Evolutionary conservation across 106 monocot species (phyloP).

Genomic region (Cymbidium sinense): DNA sequence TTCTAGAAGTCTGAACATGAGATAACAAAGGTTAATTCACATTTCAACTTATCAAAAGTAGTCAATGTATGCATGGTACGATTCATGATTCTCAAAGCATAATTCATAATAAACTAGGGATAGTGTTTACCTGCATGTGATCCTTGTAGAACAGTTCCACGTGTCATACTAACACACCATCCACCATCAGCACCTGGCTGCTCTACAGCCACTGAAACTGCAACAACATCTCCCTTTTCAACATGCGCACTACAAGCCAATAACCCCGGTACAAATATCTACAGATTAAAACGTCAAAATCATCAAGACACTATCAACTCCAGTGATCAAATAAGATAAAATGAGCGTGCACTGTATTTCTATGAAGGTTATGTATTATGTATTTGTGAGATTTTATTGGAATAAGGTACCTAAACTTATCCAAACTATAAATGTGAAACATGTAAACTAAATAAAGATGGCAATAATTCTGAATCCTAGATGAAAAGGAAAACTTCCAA

Average conservation of each 20-base stretch:
- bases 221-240: conserved; percentile 83
- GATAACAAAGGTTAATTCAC: not conserved
- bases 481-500: not conserved
- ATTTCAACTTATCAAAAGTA: not conserved
- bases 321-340: not conserved
- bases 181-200: conserved; percentile 48
- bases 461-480: not conserved
- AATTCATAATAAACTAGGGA: not conserved
- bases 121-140: conserved; percentile 44
- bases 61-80: not conserved
- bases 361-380: not conserved
- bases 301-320: not conserved
- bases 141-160: conserved; percentile 76
- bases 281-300: conserved; percentile 9
- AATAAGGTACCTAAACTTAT: not conserved
- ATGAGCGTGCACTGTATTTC: not conserved
- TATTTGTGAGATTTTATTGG: not conserved
- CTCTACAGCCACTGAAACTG: conserved; percentile 84
- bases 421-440: not conserved
- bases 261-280: conserved; percentile 96
- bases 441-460: not conserved
- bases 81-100: not conserved
- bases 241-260: conserved; percentile 97
- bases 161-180: conserved; percentile 80
- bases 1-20: not conserved